Evolutionary conservation across 202 grass and related monocot species (phyloP), one percentile per base, ranked within the genome.

Genomic region (Sporobolus alterniflorus): DNA sequence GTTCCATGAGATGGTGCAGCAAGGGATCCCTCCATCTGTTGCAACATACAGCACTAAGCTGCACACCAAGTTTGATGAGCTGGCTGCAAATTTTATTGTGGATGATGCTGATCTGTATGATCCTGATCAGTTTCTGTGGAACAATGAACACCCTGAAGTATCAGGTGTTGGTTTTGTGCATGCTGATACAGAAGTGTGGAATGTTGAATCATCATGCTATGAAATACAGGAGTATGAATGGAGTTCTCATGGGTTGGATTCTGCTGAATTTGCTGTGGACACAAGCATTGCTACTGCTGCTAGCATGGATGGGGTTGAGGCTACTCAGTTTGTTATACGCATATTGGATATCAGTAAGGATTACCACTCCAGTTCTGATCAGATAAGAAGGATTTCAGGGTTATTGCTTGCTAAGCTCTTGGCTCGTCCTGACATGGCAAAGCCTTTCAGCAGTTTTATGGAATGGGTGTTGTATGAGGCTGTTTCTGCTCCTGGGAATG

Each of bases 361-460:
- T 90, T 91, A 95, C 86, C 90, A 95, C 54, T 87, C 90, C 78
- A 98, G 73, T 81, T 90, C 90, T 67, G 96, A 92, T 89, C 96
- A 92, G 64, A 98, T 98, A 92, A 90, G 96, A 79, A 93, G 92
- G 82, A 91, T 97, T 75, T 95, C 96, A 77, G 96, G 92, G 44
- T 83, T 98, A 83, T 78, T 98, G 56, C 89, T 98, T 56, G 92
- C 96, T 65, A 90, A 90, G 85, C 85, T 98, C 52, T 91, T 98
- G 63, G 95, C 96, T 84, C 92, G 92, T 80, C 96, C 92, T 65
- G 96, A 98, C 78, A 98, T 98, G 96, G 25, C 82, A 49, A 92
- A 83, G 18, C 80, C 91, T 77, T 95, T 98, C 83, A 86, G 41
- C 82, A 98, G 96, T 47, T 61, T 87, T 92, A 71, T 63, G 47